phyloP scores from a whole-genome alignment of 1,284 basidiomycete species.

The Somion occarium region DNA sequence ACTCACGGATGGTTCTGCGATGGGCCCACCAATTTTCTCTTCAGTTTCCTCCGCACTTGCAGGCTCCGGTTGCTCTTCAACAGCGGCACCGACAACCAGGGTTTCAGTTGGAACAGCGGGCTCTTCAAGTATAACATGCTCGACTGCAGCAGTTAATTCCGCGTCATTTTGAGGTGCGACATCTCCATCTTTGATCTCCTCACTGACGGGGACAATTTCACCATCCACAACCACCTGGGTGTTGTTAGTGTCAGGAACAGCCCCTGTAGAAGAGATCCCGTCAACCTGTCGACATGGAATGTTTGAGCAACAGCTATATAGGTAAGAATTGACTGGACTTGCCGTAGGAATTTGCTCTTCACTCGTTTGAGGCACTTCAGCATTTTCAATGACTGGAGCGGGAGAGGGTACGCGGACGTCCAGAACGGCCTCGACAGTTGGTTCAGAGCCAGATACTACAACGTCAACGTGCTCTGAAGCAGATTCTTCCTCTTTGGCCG shows the following conservation, averaged over 20 bases:
- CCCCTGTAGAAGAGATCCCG: background rate
- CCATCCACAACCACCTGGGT: background rate
- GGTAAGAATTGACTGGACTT: background rate
- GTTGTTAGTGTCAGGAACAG: background rate
- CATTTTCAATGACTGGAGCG: no score
- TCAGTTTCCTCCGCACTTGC: background rate
- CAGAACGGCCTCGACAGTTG: slow-evolving; percentile 3
- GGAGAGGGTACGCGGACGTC: no score
- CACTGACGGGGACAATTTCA: background rate
- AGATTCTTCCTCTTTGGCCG: background rate
- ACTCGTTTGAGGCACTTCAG: background rate
- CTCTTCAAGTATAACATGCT: background rate
- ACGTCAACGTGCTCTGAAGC: background rate
- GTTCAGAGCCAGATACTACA: background rate
- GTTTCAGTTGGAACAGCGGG: background rate
- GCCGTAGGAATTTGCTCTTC: background rate
- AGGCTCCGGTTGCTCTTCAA: slow-evolving; percentile 1
- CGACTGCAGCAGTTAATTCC: slow-evolving; percentile 1
- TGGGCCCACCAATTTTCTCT: background rate
- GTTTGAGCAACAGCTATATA: background rate
- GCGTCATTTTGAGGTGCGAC: background rate
- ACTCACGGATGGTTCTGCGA: background rate
- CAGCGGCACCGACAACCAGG: background rate
- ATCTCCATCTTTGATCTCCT: background rate
- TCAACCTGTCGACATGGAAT: background rate